Evolutionary conservation across 208 protist genomes (phyloP).

Genomic region (Wallacemonas sp.): DNA sequence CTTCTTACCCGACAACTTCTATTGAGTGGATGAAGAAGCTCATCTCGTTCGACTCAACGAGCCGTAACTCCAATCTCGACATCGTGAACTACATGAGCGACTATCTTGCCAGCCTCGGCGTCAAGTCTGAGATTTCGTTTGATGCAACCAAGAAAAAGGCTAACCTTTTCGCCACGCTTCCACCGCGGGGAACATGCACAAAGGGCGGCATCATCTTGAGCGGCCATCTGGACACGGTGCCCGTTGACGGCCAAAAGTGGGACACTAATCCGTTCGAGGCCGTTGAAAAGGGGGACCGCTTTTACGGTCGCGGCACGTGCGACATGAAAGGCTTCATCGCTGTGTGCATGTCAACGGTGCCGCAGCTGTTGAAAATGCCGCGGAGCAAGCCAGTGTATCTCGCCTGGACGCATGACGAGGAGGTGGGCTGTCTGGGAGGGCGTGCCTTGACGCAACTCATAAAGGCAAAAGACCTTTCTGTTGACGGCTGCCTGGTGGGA

Average conservation of each 20-base stretch:
- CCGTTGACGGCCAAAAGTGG: constrained; percentile 56
- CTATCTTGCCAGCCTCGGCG: constrained; percentile 23
- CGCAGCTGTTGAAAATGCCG: constrained; percentile 37
- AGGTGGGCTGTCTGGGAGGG: constrained; percentile 46
- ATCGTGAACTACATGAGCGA: constrained; percentile 32
- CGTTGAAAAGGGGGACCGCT: constrained; percentile 22
- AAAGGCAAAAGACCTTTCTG: constrained; percentile 28
- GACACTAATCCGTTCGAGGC: constrained; percentile 40
- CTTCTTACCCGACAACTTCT: neutral
- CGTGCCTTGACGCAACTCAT: constrained; percentile 31
- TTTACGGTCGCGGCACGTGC: constrained; percentile 52
- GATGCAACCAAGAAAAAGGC: constrained; percentile 40
- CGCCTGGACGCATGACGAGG: constrained; percentile 50
- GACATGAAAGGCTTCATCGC: constrained; percentile 66
- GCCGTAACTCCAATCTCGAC: constrained; percentile 47
- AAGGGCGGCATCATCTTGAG: constrained; percentile 52
- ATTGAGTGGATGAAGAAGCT: constrained; percentile 47
- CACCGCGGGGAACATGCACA: constrained; percentile 20
- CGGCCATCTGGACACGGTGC: constrained; percentile 48
- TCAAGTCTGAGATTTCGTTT: constrained; percentile 21
- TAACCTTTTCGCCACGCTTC: constrained; percentile 48
- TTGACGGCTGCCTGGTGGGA: constrained; percentile 52
- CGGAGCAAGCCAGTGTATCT: constrained; percentile 41
- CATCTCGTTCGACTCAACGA: constrained; percentile 39
- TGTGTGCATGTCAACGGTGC: constrained; percentile 48